Evolutionary conservation across 2,329 filamentous ascomycete species (phyloP), one percentile per base, ranked within the genome.

Genomic region (Sporothrix protearum): DNA sequence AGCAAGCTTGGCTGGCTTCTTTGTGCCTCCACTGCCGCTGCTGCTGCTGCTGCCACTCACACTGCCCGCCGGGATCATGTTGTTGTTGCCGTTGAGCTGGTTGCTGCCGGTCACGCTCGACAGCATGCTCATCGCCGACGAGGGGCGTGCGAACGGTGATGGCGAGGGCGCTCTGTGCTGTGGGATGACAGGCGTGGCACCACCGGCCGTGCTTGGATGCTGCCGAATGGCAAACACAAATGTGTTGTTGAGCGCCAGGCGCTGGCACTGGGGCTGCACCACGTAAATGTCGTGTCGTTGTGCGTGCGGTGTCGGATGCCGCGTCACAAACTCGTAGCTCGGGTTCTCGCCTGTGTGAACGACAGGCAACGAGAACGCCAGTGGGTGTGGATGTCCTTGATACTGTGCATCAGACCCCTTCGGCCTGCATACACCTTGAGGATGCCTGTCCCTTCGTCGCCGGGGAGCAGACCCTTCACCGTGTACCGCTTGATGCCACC

Each of bases 221-320:
- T 99, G 96, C 61, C 96, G 92, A 73, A 99, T 92, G 69, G 92
- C 92, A 80, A 99, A 99, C 36, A 99, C 95, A 78, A 97, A 99
- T 0, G 96, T 99, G 79, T 99, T 98, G 83, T 98, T 97, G 71
- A 97, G 85, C 1, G 93, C 94, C 36, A 99, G 85, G 33, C 90
- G 89, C 75, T 91, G 87, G 79, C 96, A 99, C 80, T 99, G 96
- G 0, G 96, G 96, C 78, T 98, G 96, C 59, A 94, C 92, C 74
- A 99, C 92, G 80, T 99, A 99, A 72, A 99, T 90, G 79, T 99
- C 96, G 80, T 99, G 94, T 55, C 95, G 89, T 78, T 97, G 94
- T n/a, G 96, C 96, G 80, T 99, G 96, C 9, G 96, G 96, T 2
- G 96, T 99, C 8, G 96, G 96, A 79, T 99, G 96, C 4, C 96